Conservation (phyloP, 768 basidiomycete species). For the Cystobasidium ongulense region DNA sequence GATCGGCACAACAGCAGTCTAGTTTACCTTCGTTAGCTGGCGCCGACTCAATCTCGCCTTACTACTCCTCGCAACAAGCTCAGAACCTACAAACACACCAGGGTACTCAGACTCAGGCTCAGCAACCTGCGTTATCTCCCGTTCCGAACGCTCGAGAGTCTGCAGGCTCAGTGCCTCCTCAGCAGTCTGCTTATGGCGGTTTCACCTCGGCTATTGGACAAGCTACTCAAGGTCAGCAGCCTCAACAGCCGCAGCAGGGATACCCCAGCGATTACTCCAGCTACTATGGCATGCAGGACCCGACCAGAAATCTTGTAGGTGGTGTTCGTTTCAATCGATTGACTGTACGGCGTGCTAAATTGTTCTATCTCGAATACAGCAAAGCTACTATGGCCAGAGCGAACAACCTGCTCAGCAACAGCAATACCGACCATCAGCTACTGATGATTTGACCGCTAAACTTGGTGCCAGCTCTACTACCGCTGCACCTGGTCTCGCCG, state of each 20-base stretch:
- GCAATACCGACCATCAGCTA: neutral
- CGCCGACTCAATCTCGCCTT: conserved; percentile 6
- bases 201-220: conserved; percentile 8
- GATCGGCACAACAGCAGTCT: neutral
- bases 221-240: neutral
- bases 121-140: neutral
- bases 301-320: neutral
- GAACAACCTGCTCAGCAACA: conserved; percentile 3
- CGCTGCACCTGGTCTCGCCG: neutral
- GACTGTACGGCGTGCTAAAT: no score
- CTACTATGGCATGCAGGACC: conserved; percentile 12
- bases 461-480: conserved; percentile 1
- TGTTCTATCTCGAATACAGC: no score
- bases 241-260: neutral
- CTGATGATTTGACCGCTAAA: conserved; percentile 9
- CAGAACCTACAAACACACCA: conserved; percentile 11
- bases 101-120: neutral
- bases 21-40: neutral
- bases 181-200: conserved; percentile 14
- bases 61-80: conserved; percentile 9
- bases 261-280: conserved; percentile 13
- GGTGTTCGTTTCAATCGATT: neutral
- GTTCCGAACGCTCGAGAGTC: neutral
- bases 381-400: conserved; percentile 5
- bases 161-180: neutral